Conservation (phyloP, 176 grass and related monocot species). For the Zea mays region DNA sequence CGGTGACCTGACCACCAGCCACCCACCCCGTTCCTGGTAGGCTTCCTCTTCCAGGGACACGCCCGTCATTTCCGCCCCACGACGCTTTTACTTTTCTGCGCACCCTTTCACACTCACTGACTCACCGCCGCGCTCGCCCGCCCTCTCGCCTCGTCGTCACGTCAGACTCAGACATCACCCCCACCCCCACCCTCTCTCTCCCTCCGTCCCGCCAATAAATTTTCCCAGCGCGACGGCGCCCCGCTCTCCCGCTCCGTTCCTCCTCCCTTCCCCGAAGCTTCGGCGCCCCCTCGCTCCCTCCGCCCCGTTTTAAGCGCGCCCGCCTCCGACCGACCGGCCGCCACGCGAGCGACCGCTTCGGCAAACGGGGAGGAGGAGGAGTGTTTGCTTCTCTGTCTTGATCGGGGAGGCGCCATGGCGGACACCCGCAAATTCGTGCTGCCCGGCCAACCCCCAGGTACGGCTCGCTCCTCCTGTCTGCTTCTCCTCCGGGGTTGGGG, state of each 20-base stretch:
- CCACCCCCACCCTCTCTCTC: background rate
- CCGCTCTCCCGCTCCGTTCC: conserved; percentile 15
- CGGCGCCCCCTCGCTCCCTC: background rate
- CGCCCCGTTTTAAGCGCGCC: conserved; percentile 21
- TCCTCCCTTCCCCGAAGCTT: conserved; percentile 38
- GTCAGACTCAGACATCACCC: background rate
- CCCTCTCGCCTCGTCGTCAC: background rate
- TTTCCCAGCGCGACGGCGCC: conserved; percentile 36
- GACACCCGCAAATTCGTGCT: conserved; percentile 29
- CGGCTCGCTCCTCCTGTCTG: no score
- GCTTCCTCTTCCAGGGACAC: background rate
- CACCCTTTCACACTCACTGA: conserved; percentile 31
- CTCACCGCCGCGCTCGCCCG: background rate
- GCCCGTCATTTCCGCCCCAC: conserved; percentile 24
- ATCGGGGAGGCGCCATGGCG: conserved; percentile 27
- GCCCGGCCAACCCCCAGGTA: conserved; percentile 47
- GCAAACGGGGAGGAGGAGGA: background rate
- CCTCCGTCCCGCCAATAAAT: background rate
- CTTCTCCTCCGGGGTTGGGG: background rate
- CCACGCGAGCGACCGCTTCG: background rate
- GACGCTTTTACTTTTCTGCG: conserved; percentile 8
- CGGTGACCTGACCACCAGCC: background rate
- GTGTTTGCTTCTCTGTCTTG: background rate
- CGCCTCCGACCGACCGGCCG: conserved; percentile 15
- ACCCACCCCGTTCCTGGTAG: background rate